These are phyloP conservation scores for Leccinum obscurum DNA, from an alignment of 768 basidiomycete species.

Conservation along the genomic window DNA sequence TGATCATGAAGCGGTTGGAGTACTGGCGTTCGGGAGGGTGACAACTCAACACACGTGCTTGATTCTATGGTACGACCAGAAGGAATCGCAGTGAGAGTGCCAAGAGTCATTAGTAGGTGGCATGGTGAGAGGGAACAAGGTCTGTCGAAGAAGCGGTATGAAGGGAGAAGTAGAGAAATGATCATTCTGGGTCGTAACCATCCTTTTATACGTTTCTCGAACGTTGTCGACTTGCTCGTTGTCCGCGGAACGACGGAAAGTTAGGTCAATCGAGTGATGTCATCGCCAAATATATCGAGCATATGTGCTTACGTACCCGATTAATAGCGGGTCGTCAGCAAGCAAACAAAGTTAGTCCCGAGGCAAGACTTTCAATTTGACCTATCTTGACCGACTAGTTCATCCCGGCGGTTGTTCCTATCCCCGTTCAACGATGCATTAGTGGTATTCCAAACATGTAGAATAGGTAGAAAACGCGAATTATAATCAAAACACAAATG, in stretches of 20 bases:
- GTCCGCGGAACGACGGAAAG: too few species aligned
- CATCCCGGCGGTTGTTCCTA: not conserved
- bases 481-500: not conserved
- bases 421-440: not conserved
- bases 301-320: constrained; percentile 1
- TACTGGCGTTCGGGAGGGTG: not conserved
- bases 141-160: not conserved
- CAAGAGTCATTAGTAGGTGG: too few species aligned
- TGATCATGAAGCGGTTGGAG: not conserved
- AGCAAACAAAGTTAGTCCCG: not conserved
- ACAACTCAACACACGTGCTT: not conserved
- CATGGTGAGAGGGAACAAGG: not conserved
- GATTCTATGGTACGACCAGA: not conserved
- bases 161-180: not conserved
- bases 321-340: not conserved
- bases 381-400: not conserved
- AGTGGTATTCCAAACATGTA: not conserved
- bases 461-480: not conserved
- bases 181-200: not conserved
- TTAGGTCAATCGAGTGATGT: not conserved
- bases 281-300: not conserved
- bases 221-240: not conserved
- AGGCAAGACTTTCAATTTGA: not conserved
- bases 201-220: not conserved
- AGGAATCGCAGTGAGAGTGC: not conserved